Percentiles rank a stretch among this genome's conserved stretches.
phyloP scores from a whole-genome alignment of 768 basidiomycete species.

The Myochromella boudieri region DNA sequence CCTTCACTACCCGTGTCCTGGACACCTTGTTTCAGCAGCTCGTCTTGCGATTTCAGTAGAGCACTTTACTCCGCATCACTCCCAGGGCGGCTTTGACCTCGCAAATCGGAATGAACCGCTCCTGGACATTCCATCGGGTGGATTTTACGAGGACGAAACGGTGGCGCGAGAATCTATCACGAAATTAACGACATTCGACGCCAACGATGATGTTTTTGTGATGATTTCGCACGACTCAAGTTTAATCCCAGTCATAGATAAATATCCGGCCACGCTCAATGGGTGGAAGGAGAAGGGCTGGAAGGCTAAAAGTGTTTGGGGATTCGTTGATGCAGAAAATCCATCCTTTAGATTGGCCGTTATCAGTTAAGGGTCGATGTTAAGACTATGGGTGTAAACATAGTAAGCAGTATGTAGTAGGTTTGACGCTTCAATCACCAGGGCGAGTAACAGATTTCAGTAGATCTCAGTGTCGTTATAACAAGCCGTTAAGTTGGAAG shows the following conservation, averaged over 20 bases:
- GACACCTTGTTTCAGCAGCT: background rate
- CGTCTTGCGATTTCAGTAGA: background rate
- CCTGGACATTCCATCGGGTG: background rate
- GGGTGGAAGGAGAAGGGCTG: constrained; percentile 4
- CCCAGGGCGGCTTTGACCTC: constrained; percentile 1
- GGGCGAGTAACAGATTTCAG: too few species aligned
- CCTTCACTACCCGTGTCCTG: constrained; percentile 2
- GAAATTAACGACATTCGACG: constrained; percentile 1
- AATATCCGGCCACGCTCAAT: background rate
- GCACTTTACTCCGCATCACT: background rate
- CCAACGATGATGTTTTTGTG: constrained; percentile 6
- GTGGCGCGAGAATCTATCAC: background rate
- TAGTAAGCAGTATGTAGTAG: too few species aligned
- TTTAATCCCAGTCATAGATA: background rate
- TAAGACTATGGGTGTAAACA: too few species aligned
- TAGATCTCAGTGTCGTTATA: too few species aligned
- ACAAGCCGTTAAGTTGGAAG: too few species aligned
- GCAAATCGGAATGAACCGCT: background rate
- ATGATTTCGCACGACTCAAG: constrained; percentile 1
- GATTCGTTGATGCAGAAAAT: too few species aligned
- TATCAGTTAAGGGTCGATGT: too few species aligned
- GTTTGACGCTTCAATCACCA: too few species aligned
- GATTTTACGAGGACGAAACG: background rate
- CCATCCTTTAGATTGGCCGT: too few species aligned
- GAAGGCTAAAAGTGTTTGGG: too few species aligned